Evolutionary conservation across 2,329 filamentous ascomycete genomes (phyloP).

Genomic region (Fusarium camptoceras): DNA sequence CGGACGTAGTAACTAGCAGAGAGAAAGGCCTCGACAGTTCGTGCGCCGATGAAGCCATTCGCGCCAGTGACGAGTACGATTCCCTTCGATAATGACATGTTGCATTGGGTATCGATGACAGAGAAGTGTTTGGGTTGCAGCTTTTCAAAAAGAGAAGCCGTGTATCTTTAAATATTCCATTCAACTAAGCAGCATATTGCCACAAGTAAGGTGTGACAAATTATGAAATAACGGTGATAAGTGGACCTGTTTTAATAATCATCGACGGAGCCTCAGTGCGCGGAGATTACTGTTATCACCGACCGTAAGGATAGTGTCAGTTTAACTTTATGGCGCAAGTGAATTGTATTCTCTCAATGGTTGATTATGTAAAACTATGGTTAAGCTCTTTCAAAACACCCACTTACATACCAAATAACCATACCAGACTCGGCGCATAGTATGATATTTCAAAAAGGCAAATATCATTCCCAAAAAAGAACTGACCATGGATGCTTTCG

Average conservation of each 20-base stretch:
- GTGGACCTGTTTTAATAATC: not conserved
- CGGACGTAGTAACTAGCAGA: slow-evolving; percentile 11
- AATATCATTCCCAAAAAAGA: not conserved
- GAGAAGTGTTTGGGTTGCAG: not conserved
- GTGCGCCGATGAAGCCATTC: slow-evolving; percentile 26
- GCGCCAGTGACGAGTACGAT: slow-evolving; percentile 23
- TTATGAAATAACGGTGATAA: not conserved
- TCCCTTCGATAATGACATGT: slow-evolving; percentile 9
- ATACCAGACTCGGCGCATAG: not conserved
- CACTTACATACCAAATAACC: no score
- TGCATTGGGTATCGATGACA: not conserved
- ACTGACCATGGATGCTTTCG: not conserved
- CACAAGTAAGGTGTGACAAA: not conserved
- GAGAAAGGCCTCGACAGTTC: slow-evolving; percentile 21
- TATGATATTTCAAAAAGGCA: not conserved
- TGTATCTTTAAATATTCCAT: not conserved
- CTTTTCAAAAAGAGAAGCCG: accelerated
- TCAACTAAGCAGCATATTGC: not conserved
- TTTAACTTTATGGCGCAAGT: not conserved
- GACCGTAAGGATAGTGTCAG: not conserved
- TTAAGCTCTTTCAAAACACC: no score
- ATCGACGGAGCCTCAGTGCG: not conserved
- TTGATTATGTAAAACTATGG: not conserved
- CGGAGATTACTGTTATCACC: slow-evolving; percentile 1
- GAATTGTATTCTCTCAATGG: accelerated